phyloP scores from a whole-genome alignment of 23 red algal genomes.

The Cyanidium caldarium region DNA sequence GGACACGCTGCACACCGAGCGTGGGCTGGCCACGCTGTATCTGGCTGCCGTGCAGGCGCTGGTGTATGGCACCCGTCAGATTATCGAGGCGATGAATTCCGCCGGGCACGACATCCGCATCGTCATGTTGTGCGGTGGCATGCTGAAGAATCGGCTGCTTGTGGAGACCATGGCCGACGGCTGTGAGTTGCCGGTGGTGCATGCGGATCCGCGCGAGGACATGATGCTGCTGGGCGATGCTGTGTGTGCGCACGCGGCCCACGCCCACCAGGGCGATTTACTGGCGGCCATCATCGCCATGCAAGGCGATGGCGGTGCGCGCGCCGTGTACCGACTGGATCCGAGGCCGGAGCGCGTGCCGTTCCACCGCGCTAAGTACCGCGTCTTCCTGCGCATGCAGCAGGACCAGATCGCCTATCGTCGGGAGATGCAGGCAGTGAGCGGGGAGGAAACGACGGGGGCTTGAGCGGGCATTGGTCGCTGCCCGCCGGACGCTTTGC shows the following conservation, averaged over 20 bases:
- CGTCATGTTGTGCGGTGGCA: slow-evolving; percentile 46
- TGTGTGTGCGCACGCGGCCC: neutral
- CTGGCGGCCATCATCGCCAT: neutral
- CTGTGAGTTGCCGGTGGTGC: slow-evolving; percentile 18
- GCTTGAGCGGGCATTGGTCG: neutral
- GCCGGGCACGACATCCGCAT: slow-evolving; percentile 30
- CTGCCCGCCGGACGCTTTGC: neutral
- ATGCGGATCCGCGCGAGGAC: neutral
- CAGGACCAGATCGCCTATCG: slow-evolving; percentile 2
- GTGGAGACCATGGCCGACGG: slow-evolving; percentile 24
- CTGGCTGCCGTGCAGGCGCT: slow-evolving; percentile 42
- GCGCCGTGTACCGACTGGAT: neutral
- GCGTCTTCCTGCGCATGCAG: neutral
- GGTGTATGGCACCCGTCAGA: slow-evolving; percentile 45
- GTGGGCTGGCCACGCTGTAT: slow-evolving; percentile 32
- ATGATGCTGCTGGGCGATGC: neutral
- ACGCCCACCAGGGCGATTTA: neutral
- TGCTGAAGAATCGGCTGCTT: slow-evolving; percentile 48
- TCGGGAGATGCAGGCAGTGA: neutral
- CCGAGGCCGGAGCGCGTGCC: neutral
- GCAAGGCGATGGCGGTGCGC: neutral
- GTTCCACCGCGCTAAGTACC: neutral
- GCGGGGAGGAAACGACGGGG: neutral
- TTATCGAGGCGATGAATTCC: slow-evolving; percentile 37
- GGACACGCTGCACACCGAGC: slow-evolving; percentile 3